Evolutionary conservation across 306 rosid genomes (phyloP), one percentile per base, ranked within the genome.

Genomic region (Amphicarpaea edgeworthii): DNA sequence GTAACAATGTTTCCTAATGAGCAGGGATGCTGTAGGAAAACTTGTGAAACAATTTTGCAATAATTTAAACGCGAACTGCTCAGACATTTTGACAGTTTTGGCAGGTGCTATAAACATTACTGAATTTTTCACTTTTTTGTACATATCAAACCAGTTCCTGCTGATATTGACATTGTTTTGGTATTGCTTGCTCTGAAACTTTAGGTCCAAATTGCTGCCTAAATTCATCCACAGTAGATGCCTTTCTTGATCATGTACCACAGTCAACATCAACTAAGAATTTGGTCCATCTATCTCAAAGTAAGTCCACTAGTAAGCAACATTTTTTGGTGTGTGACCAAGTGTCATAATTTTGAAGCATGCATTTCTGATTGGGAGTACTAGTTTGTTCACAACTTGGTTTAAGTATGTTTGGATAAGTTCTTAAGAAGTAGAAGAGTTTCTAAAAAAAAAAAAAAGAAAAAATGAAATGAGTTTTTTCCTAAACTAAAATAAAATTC

Each of bases 121-220:
- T 21, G 11, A 30, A 10, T 55, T 66, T 66, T 72, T 68, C 70
- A 64, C 20, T 45, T 9, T 2, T 6, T 3, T 28, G 7, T 45
- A 15, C 20, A 12, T 55, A 21, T 55, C 32, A 55, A 20, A 21
- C 2, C 19, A 23, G 15, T 20, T 53, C 59, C 59, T 53, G 62
- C 62, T 21, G 62, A 55, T 23, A 21, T 55, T 55, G 62, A 55
- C 15, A 55, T 21, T 54, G 21, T 10, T 55, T 55, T 21, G 34
- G 8, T 54, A 21, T 30, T 61, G 3, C 23, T 51, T 67, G 41
- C 14, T 1, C 12, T 21, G 19, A 53, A 51, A 74, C 57, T 63
- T 53, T 74, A 94, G 98, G 98, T 23, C 88, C 86, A 72, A 91
- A 91, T 82, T 91, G 93, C 66, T 91, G 96, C 72, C 0, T 91